phyloP scores from a whole-genome alignment of 73 alveolate species.

The Paramecium primaurelia region DNA sequence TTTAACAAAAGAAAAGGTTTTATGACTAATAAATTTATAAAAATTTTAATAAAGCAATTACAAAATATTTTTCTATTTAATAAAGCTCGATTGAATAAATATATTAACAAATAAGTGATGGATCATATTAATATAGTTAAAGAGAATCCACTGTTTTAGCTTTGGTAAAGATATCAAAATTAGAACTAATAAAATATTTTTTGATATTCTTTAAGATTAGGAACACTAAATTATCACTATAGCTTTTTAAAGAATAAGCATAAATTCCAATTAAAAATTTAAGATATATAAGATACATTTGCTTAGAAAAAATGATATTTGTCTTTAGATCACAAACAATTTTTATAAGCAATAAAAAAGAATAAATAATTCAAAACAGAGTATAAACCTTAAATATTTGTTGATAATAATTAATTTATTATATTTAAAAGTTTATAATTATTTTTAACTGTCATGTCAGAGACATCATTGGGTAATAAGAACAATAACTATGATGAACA shows the following conservation, averaged over 20 bases:
- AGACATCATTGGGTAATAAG: background rate
- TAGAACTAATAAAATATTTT: background rate
- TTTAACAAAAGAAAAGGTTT: background rate
- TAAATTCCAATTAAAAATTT: background rate
- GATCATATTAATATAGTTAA: background rate
- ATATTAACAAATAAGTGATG: background rate
- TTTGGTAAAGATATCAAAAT: slow-evolving; percentile 4
- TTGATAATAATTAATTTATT: background rate
- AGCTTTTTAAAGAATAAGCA: background rate
- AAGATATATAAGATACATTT: slow-evolving; percentile 32
- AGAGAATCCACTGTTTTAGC: slow-evolving; percentile 27
- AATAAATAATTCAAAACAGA: background rate
- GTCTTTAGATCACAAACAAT: background rate
- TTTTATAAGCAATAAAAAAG: background rate
- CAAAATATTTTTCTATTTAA: background rate
- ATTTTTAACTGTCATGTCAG: background rate
- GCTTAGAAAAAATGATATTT: background rate
- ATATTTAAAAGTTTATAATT: background rate
- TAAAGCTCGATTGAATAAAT: background rate
- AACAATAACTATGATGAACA: background rate
- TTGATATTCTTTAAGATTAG: background rate
- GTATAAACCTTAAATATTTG: background rate
- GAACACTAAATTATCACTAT: background rate
- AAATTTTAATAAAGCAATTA: background rate
- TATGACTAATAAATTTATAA: background rate